Evolutionary conservation across 2,329 filamentous ascomycete species (phyloP).

Genomic region (Domatiomyces catenatus): DNA sequence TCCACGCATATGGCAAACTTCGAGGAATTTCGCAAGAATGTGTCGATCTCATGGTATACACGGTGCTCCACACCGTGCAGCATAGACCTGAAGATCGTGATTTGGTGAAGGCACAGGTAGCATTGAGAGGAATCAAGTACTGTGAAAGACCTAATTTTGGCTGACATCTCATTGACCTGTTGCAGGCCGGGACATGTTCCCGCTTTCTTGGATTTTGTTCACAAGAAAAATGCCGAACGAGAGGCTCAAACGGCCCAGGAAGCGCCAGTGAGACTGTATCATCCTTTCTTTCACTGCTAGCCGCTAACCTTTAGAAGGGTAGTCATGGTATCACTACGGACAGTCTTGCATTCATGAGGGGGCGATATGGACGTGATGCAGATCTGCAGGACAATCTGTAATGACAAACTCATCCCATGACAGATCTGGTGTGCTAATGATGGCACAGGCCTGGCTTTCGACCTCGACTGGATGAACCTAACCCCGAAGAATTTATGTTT

Average conservation of each 20-base stretch:
- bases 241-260: background rate
- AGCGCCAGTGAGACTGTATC: slow-evolving; percentile 1
- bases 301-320: background rate
- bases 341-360: background rate
- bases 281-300: background rate
- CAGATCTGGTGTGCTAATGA: background rate
- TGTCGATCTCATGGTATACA: background rate
- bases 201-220: background rate
- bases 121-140: slow-evolving; percentile 1
- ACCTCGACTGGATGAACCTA: slow-evolving; percentile 1
- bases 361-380: slow-evolving; percentile 1
- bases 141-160: background rate
- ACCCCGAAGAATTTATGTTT: slow-evolving; percentile 2
- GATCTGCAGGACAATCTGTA: slow-evolving; percentile 3
- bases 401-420: background rate
- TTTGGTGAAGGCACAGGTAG: slow-evolving; percentile 1
- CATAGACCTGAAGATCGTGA: background rate
- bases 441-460: slow-evolving; percentile 1
- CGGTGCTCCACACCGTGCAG: slow-evolving; percentile 1
- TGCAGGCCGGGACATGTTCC: background rate
- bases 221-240: slow-evolving; percentile 1
- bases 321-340: slow-evolving; percentile 1
- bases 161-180: background rate
- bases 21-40: slow-evolving; percentile 1
- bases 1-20: background rate